Percentiles rank a stretch among this genome's conserved stretches.
Conservation (phyloP, 345 rosid species). For the Aquilaria sinensis region DNA sequence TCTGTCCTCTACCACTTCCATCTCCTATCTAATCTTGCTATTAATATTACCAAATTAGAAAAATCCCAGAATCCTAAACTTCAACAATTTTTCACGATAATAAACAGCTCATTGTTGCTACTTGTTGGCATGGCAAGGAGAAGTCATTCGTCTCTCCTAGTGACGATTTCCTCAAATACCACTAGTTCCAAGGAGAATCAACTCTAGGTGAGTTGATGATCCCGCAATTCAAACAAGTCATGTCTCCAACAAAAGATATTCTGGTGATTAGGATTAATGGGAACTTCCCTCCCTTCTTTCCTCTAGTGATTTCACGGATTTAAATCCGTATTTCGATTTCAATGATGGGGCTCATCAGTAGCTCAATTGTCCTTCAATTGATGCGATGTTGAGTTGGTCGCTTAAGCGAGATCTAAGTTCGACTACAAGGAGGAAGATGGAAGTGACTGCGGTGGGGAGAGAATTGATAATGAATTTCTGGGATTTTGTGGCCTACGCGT, state of each 20-base stretch:
- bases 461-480: too few relatives aligned
- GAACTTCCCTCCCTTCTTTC: slow-evolving; percentile 61
- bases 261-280: slow-evolving; percentile 63
- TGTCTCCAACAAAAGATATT: slow-evolving; percentile 45
- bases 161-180: slow-evolving; percentile 56
- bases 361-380: slow-evolving; percentile 77
- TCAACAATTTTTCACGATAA: slow-evolving; percentile 67
- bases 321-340: slow-evolving; percentile 37
- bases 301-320: slow-evolving; percentile 46
- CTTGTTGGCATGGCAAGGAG: slow-evolving; percentile 38
- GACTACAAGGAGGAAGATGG: too few relatives aligned
- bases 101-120: slow-evolving; percentile 62
- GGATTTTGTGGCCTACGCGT: too few relatives aligned
- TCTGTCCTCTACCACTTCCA: too few relatives aligned
- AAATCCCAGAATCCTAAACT: slow-evolving; percentile 30
- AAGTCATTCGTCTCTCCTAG: slow-evolving; percentile 70
- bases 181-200: slow-evolving; percentile 72
- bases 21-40: too few relatives aligned
- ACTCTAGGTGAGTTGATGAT: slow-evolving; percentile 36
- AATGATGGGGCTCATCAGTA: slow-evolving; percentile 40
- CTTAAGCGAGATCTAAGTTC: slow-evolving; percentile 56
- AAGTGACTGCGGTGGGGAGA: too few relatives aligned
- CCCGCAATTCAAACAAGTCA: slow-evolving; percentile 61
- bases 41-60: too few relatives aligned
- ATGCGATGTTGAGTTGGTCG: slow-evolving; percentile 87